Evolutionary conservation across 345 rosid species (phyloP).

Genomic region (Cochlearia excelsa): DNA sequence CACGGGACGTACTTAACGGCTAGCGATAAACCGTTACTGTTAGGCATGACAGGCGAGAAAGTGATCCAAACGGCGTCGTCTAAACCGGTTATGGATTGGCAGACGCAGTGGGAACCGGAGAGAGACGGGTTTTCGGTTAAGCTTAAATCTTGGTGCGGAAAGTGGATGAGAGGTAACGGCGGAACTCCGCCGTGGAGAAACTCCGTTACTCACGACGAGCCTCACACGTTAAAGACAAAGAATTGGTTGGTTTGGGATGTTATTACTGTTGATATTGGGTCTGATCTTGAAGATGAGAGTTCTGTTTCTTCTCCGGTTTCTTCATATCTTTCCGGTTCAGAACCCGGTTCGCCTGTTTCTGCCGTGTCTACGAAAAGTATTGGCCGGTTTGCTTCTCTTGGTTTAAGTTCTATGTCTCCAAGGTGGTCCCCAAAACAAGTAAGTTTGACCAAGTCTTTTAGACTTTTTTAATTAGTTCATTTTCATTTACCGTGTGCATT

Average conservation of each 20-base stretch:
- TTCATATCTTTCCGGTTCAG: conserved; percentile 36
- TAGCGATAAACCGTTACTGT: conserved; percentile 63
- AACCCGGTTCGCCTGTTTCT: conserved; percentile 42
- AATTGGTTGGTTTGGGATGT: conserved; percentile 87
- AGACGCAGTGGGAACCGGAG: conserved; percentile 73
- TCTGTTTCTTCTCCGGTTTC: conserved; percentile 62
- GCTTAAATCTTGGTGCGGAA: conserved; percentile 68
- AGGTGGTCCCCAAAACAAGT: conserved; percentile 50
- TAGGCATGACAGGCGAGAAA: conserved; percentile 85
- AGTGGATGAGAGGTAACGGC: conserved; percentile 72
- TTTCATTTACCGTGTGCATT: conserved; percentile 21
- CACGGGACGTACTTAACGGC: conserved; percentile 73
- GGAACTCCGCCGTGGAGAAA: conserved; percentile 94
- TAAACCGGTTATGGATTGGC: conserved; percentile 45
- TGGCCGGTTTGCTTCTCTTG: conserved; percentile 42
- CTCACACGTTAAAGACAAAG: conserved; percentile 51
- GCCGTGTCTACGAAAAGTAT: conserved; percentile 34
- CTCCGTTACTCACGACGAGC: conserved; percentile 82
- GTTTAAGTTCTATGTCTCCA: conserved; percentile 39
- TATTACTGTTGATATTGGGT: conserved; percentile 39
- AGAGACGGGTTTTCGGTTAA: conserved; percentile 68
- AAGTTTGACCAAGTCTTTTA: conserved; percentile 30
- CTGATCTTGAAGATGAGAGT: conserved; percentile 47
- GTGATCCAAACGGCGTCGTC: conserved; percentile 50
- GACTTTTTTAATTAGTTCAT: not conserved